These are phyloP conservation scores for Verticillium longisporum DNA, from an alignment of 2,329 filamentous ascomycete genomes.

Conservation along the genomic window DNA sequence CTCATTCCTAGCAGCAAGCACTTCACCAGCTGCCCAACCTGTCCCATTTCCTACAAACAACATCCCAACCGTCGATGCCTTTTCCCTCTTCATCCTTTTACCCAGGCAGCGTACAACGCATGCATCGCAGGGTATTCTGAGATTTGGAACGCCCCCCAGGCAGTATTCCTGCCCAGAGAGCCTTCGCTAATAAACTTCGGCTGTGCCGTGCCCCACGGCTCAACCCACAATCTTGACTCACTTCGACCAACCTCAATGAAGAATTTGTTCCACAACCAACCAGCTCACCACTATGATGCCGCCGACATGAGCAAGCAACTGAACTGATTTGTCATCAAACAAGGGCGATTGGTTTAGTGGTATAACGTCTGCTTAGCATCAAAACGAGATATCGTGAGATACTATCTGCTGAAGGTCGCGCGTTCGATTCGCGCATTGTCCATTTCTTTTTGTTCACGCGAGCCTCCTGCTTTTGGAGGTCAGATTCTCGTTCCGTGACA, in stretches of 20 bases:
- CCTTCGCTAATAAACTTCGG: no score
- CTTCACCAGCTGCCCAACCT: no score
- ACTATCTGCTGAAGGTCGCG: slow-evolving; percentile 3
- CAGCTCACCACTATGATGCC: not conserved
- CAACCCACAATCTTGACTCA: no score
- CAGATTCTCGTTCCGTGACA: not conserved
- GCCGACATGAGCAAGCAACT: not conserved
- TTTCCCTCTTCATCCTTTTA: no score
- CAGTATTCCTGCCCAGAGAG: no score
- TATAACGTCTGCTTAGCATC: slow-evolving; percentile 5
- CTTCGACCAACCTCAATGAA: not conserved
- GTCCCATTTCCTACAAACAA: no score
- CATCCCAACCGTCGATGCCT: no score
- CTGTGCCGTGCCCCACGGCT: no score
- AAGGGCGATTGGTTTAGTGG: slow-evolving; percentile 5
- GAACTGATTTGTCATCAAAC: not conserved
- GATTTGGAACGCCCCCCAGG: no score
- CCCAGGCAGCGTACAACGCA: no score
- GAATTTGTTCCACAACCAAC: not conserved
- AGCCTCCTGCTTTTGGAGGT: not conserved
- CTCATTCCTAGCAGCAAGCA: no score
- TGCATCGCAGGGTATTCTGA: no score
- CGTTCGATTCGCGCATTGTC: slow-evolving; percentile 5
- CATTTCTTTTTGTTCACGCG: not conserved
- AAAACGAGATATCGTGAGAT: not conserved